Evolutionary conservation across 129 eudicot genomes (phyloP), one percentile per base, ranked within the genome.

Genomic region (Flaveria brownii): DNA sequence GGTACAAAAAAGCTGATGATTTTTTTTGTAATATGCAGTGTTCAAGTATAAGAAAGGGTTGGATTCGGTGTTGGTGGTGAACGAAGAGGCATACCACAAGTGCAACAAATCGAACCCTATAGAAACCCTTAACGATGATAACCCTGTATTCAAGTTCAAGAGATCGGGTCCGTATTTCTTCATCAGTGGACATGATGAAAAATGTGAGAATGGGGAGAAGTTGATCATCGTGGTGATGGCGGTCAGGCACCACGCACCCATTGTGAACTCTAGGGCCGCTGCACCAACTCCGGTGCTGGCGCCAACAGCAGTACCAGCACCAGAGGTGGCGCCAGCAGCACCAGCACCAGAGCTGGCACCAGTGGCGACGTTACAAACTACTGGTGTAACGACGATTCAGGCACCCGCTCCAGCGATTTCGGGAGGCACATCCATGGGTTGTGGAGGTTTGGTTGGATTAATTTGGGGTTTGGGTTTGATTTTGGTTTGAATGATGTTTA

Each of bases 1-100:
- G 10, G n/a, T 65, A 20, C n/a, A 0, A 30, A 30, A 30, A 3
- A 30, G 36, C 36, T 30, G 2, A 3, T 68, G 7, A 18, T 2
- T 20, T 2, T 74, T 1, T 25, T 49, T 39, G 9, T 57, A 5
- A 45, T 20, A 67, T 77, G 82, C 74, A 91, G 95, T 86, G 41
- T 91, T 91, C 84, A 86, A 86, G 84, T 91, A 85, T 77, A 69
- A 79, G 59, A 68, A 85, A 68, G 92, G 93, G 43, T 9, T 64
- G 33, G 90, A 91, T 67, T 84, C 97, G 17, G 92, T 91, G n/a
- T 74, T 88, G 65, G 78, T 81, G 13, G 97, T 91, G 14, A 62
- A 43, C 70, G 65, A 71, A 82, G 82, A 86, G 47, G 95, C 84
- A 20, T 91, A 81, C 74, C 2, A 56, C 47, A 83, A 30, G 18